Percentiles rank a stretch among this genome's conserved stretches.
Conservation (phyloP, 2,329 filamentous ascomycete genomes). For the Colletotrichum viniferum region DNA sequence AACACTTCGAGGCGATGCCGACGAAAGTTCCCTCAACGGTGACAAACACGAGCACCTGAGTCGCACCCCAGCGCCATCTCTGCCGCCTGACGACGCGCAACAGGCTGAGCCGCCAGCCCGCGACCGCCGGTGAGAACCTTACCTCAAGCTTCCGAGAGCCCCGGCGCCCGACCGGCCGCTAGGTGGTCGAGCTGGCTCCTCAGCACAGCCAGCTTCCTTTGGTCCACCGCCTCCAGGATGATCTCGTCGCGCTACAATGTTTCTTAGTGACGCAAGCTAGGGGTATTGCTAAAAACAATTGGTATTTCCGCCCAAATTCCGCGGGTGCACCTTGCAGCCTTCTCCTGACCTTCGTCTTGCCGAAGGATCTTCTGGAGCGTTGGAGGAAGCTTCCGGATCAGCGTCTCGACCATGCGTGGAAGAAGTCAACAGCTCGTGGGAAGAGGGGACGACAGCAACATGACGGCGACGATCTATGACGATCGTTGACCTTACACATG, state of each 20-base stretch:
- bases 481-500: slow-evolving; percentile 1
- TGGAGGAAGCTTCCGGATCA: slow-evolving; percentile 11
- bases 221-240: background rate
- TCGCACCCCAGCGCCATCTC: background rate
- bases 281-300: background rate
- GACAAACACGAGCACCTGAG: background rate
- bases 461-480: slow-evolving; percentile 9
- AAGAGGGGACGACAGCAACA: background rate
- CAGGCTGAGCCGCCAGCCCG: background rate
- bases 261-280: background rate
- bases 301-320: background rate
- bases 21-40: background rate
- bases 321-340: background rate
- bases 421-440: background rate
- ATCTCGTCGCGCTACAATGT: background rate
- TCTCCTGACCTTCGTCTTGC: background rate
- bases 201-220: background rate
- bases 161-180: slow-evolving; percentile 2
- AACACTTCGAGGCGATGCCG: background rate
- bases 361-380: background rate
- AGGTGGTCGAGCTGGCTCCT: background rate
- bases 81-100: background rate
- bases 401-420: background rate
- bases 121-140: background rate
- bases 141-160: background rate